Conservation (phyloP, 805 yeast genomes). For the Zygosaccharomyces bisporus region DNA sequence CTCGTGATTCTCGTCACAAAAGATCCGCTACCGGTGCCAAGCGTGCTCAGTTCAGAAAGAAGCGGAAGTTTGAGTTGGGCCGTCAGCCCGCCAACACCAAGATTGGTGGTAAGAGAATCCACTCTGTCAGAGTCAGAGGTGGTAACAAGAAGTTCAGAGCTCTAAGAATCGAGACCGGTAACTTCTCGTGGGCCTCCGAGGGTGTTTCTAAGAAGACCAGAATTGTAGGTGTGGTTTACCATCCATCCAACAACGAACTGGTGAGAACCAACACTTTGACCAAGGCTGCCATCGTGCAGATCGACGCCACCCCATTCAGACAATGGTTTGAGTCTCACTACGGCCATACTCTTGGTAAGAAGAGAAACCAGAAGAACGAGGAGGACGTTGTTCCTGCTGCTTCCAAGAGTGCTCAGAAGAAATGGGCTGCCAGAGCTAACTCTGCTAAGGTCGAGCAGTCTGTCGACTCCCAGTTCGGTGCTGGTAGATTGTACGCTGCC, state of each 20-base stretch:
- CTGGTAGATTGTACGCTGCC: conserved; percentile 98
- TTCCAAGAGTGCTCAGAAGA: conserved; percentile 81
- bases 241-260: conserved; percentile 99
- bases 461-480: conserved; percentile 93
- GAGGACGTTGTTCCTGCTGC: conserved; percentile 60
- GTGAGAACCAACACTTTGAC: conserved; percentile 99
- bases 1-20: conserved; percentile 99
- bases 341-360: conserved; percentile 91
- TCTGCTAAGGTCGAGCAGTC: conserved; percentile 82
- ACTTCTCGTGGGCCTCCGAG: conserved; percentile 99
- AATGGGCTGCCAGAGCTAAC: conserved; percentile 89
- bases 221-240: conserved; percentile 96
- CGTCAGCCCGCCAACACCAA: conserved; percentile 99
- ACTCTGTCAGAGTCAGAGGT: conserved; percentile 99
- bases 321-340: conserved; percentile 99
- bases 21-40: conserved; percentile 99
- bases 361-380: conserved; percentile 45
- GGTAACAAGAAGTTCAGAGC: conserved; percentile 99
- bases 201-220: conserved; percentile 99
- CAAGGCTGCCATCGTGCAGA: conserved; percentile 97
- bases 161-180: conserved; percentile 97
- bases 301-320: conserved; percentile 99
- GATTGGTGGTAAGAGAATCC: conserved; percentile 98
- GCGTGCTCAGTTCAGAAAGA: conserved; percentile 99
- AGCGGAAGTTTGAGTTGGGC: conserved; percentile 99